Evolutionary conservation across 179 eudicot species (phyloP), one percentile per base, ranked within the genome.

Genomic region (Amaranthus tricolor): DNA sequence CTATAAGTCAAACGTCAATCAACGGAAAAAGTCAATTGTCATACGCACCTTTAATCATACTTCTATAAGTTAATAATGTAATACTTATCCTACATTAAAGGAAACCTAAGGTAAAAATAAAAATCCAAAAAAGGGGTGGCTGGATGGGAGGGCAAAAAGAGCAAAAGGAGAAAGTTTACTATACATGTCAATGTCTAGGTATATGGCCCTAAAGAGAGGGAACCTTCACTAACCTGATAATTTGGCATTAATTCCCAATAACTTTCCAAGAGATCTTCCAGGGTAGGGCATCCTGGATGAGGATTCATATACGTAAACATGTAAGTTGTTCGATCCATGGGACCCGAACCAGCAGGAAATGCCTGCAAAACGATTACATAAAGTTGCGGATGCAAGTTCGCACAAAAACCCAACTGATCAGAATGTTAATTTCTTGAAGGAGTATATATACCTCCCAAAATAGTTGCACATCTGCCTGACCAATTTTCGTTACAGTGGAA

Each of bases 311-410:
- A 95, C 10, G 98, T 91, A 82, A 95, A 95, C 99, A 93, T 93
- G 82, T 95, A 95, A 56, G 92, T 89, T 24, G 99, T 95, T 79
- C 99, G 88, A 77, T 93, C 98, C 80, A 77, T 76, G 66, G 91
- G 90, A 70, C 98, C 96, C 52, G 99, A 95, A 62, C 99, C 99
- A 86, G 98, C 91, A 74, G 99, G 99, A 79, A 95, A 95, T 74
- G 97, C 99, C 99, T 95, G 87, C 40, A 62, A 52, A 81, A 74
- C 8, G 20, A 9, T 72, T 70, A 51, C 59, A 52, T 52, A 60
- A 43, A 62, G 64, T 55, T n/a, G 70, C 52, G 8, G 21, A 44
- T 31, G 24, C 71, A 64, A 17, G 49, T 52, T 48, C 24, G 20
- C 52, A 45, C 5, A n/a, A 72, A 48, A 0, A 60, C 20, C 31